Evolutionary conservation across 495 filamentous ascomycete genomes (phyloP).

Genomic region (Penicillium salamii): DNA sequence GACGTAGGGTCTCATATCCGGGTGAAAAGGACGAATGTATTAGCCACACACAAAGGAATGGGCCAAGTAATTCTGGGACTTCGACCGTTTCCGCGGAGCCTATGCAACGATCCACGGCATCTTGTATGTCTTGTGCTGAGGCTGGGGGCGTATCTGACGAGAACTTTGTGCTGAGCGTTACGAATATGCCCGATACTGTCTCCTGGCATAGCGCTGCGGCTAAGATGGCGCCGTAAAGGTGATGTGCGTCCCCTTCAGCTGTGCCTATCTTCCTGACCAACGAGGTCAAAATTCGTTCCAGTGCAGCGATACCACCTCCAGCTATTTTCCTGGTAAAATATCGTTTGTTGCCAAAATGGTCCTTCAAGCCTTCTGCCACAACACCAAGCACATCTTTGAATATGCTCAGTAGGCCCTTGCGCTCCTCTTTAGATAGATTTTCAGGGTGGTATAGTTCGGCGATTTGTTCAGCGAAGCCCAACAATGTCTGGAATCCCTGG

Average conservation of each 20-base stretch:
- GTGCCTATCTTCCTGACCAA: conserved; percentile 52
- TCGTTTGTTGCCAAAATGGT: conserved; percentile 80
- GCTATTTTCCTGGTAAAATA: conserved; percentile 75
- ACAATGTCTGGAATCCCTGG: conserved; percentile 72
- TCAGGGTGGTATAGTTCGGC: conserved; percentile 67
- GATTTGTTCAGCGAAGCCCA: conserved; percentile 64
- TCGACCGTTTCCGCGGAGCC: conserved; percentile 42
- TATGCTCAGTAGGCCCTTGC: conserved; percentile 62
- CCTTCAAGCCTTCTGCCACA: conserved; percentile 70
- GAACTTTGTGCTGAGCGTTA: conserved; percentile 30
- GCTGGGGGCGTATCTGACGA: conserved; percentile 2
- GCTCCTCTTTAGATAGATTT: conserved; percentile 52
- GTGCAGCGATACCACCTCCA: conserved; percentile 71
- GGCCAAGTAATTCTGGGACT: conserved; percentile 38
- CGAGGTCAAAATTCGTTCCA: conserved; percentile 65
- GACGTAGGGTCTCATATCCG: conserved; percentile 25
- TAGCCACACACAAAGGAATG: conserved; percentile 43
- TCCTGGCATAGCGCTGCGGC: conserved; percentile 80
- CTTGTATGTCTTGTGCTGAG: conserved; percentile 22
- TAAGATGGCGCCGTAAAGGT: conserved; percentile 81
- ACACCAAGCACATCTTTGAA: conserved; percentile 68
- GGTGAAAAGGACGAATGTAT: conserved; percentile 25
- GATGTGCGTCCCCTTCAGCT: conserved; percentile 60
- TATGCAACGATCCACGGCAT: conserved; percentile 34
- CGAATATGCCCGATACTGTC: conserved; percentile 50